phyloP scores from a whole-genome alignment of 2,329 filamentous ascomycete genomes.

The Penicillium aurantiogriseum region DNA sequence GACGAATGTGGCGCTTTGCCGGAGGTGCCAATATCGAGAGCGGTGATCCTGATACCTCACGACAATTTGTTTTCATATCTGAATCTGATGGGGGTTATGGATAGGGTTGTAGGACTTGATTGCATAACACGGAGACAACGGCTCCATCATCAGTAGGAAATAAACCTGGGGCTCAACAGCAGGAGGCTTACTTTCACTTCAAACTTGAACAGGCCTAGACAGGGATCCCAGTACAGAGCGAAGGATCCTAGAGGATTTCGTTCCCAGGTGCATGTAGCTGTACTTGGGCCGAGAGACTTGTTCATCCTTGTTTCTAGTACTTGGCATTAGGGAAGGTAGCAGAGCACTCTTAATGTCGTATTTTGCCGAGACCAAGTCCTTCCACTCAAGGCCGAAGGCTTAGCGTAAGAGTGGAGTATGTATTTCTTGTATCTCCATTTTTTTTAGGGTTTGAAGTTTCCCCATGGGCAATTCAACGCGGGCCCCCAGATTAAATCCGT shows the following conservation, averaged over 20 bases:
- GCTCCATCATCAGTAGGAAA: too few relatives aligned
- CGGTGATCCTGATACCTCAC: background rate
- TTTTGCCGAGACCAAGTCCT: background rate
- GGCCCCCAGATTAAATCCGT: conserved; percentile 8
- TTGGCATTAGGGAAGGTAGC: background rate
- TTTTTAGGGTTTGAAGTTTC: conserved; percentile 1
- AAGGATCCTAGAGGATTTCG: background rate
- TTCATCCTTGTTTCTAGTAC: background rate
- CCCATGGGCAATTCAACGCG: conserved; percentile 12
- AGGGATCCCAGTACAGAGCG: background rate
- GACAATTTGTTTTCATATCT: background rate
- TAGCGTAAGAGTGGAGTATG: background rate
- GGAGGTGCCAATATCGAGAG: background rate
- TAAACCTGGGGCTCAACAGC: background rate
- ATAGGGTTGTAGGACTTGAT: background rate
- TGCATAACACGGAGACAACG: background rate
- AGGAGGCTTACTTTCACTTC: background rate
- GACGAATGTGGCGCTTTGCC: conserved; percentile 4
- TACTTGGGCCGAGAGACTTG: background rate
- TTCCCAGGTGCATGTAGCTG: background rate
- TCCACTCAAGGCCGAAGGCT: background rate
- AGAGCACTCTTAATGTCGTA: background rate
- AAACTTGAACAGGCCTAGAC: background rate
- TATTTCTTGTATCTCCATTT: background rate
- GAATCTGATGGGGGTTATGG: too few relatives aligned